Conservation (phyloP, 2,329 filamentous ascomycete genomes). For the Cladobotryum protrusum region DNA sequence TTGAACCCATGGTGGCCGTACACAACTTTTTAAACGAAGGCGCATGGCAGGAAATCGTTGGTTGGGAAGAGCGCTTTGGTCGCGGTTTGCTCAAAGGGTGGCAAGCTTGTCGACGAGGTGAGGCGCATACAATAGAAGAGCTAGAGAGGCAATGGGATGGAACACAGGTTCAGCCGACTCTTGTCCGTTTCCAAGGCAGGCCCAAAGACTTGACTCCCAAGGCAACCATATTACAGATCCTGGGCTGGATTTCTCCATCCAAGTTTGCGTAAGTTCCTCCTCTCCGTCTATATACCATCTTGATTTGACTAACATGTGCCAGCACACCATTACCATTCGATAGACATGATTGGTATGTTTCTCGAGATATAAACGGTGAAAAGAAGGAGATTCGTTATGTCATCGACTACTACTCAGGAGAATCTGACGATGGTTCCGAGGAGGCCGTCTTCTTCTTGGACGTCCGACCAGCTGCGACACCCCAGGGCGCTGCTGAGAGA, state of each 20-base stretch:
- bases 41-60: conserved; percentile 90
- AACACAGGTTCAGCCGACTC: conserved; percentile 56
- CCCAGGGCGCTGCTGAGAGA: conserved; percentile 72
- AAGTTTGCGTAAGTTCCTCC: conserved; percentile 61
- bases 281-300: background rate
- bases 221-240: conserved; percentile 72
- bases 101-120: conserved; percentile 67
- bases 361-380: conserved; percentile 61
- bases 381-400: conserved; percentile 82
- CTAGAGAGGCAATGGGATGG: conserved; percentile 48
- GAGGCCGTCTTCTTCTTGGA: conserved; percentile 96
- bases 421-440: conserved; percentile 66
- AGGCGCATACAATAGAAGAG: conserved; percentile 49
- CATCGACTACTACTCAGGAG: conserved; percentile 91
- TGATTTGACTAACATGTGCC: conserved; percentile 6
- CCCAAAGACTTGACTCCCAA: conserved; percentile 90
- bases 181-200: conserved; percentile 82
- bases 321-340: conserved; percentile 86
- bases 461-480: conserved; percentile 82
- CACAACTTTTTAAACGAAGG: conserved; percentile 99
- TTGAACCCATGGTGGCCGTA: conserved; percentile 94
- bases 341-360: conserved; percentile 93
- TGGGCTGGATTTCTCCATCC: conserved; percentile 72
- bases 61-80: conserved; percentile 84
- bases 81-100: conserved; percentile 67